These are phyloP conservation scores for Mycena crocata DNA, from an alignment of 768 basidiomycete species.

Conservation along the genomic window DNA sequence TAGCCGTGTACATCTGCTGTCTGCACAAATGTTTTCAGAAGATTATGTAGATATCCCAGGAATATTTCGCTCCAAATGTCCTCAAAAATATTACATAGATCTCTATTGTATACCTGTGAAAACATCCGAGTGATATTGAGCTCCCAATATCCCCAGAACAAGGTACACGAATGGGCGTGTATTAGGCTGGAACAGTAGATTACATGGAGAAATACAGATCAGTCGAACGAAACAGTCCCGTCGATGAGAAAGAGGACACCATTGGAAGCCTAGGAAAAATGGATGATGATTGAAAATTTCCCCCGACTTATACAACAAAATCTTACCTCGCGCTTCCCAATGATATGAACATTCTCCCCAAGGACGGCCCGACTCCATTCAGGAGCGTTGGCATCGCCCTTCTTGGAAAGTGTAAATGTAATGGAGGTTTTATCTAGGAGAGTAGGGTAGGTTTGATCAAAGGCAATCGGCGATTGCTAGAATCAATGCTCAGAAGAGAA, in stretches of 20 bases:
- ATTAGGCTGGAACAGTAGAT: slow-evolving; percentile 17
- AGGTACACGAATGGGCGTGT: neutral
- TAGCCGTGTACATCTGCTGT: too few species aligned
- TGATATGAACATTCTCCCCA: slow-evolving; percentile 66
- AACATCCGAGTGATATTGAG: too few species aligned
- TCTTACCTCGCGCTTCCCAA: slow-evolving; percentile 71
- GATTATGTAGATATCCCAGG: too few species aligned
- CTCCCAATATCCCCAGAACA: neutral
- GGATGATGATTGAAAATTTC: slow-evolving; percentile 10
- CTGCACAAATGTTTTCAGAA: too few species aligned
- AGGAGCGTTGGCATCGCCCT: slow-evolving; percentile 48
- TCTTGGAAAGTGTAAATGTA: slow-evolving; percentile 57
- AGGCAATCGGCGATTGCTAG: slow-evolving; percentile 61
- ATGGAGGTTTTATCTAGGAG: slow-evolving; percentile 70
- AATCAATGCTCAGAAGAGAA: neutral
- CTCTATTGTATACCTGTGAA: too few species aligned
- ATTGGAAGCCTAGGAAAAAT: slow-evolving; percentile 50
- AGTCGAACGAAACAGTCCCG: slow-evolving; percentile 44
- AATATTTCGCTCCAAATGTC: too few species aligned
- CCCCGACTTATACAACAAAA: neutral
- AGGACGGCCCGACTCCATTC: slow-evolving; percentile 73
- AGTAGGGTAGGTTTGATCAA: slow-evolving; percentile 64
- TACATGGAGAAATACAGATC: slow-evolving; percentile 23
- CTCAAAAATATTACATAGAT: too few species aligned
- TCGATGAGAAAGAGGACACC: slow-evolving; percentile 59